Conservation (phyloP, 108 stramenopile species). For the Fistulifera pelliculosa region DNA sequence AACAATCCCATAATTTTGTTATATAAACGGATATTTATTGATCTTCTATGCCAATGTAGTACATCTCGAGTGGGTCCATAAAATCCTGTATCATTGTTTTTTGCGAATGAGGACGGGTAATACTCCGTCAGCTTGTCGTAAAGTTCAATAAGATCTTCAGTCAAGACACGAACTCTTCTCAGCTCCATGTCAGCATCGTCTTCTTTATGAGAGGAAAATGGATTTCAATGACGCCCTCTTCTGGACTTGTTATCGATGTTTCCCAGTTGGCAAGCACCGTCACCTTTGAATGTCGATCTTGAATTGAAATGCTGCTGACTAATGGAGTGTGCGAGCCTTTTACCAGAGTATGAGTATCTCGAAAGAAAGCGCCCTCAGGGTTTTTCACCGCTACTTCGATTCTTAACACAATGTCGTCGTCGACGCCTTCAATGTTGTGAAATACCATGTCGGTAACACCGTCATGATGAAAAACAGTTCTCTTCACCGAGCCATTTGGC, state of each 20-base stretch:
- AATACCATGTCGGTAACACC: conserved; percentile 32
- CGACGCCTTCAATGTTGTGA: conserved; percentile 6
- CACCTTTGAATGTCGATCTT: conserved; percentile 39
- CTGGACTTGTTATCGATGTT: conserved; percentile 14
- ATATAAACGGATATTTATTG: too few species aligned
- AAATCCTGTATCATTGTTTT: conserved; percentile 50
- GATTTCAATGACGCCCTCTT: conserved; percentile 25
- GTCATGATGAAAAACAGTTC: conserved; percentile 28
- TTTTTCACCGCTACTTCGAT: conserved; percentile 24
- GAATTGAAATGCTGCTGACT: conserved; percentile 34
- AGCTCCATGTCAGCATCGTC: neutral
- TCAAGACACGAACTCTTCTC: conserved; percentile 39
- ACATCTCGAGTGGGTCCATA: conserved; percentile 41
- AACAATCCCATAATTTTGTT: too few species aligned
- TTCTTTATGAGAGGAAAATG: conserved; percentile 10
- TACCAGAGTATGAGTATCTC: conserved; percentile 25
- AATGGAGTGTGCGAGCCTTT: conserved; percentile 4
- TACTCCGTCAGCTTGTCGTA: conserved; percentile 46
- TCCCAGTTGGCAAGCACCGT: conserved; percentile 41
- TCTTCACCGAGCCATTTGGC: conserved; percentile 10
- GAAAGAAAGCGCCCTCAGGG: conserved; percentile 34
- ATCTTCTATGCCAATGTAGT: conserved; percentile 8
- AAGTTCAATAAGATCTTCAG: conserved; percentile 39
- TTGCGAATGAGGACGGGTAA: conserved; percentile 33
- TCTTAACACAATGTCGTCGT: conserved; percentile 14